Evolutionary conservation across 495 filamentous ascomycete genomes (phyloP).

Genomic region (Apiosordaria backusii): DNA sequence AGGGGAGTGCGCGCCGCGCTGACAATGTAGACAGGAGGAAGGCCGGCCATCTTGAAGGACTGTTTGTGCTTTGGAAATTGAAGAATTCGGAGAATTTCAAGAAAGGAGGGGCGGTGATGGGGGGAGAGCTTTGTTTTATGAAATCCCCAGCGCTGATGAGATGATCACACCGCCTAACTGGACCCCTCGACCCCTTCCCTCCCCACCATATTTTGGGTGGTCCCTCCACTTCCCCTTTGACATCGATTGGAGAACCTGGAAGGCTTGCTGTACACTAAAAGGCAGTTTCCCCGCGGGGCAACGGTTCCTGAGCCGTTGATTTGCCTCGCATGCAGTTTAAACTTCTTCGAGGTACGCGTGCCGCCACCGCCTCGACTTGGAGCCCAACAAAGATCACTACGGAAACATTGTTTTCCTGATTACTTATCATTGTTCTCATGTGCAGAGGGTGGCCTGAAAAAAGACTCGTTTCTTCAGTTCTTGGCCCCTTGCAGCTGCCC

Average conservation of each 20-base stretch:
- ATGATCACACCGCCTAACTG: conserved; percentile 9
- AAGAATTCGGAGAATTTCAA: background rate
- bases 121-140: conserved; percentile 5
- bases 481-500: background rate
- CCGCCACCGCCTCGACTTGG: conserved; percentile 2
- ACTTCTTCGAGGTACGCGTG: background rate
- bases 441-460: background rate
- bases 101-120: background rate
- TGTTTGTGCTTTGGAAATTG: background rate
- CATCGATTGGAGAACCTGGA: background rate
- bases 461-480: background rate
- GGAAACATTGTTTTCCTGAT: background rate
- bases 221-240: conserved; percentile 7
- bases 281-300: background rate
- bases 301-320: conserved; percentile 1
- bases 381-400: conserved; percentile 1
- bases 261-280: background rate
- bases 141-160: background rate
- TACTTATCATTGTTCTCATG: background rate
- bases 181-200: background rate
- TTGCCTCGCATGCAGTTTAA: background rate
- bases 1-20: conserved; percentile 86
- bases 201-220: conserved; percentile 3
- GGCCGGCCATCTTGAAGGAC: conserved; percentile 32
- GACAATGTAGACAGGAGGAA: conserved; percentile 91